Evolutionary conservation across 2,329 filamentous ascomycete genomes (phyloP), one percentile per base, ranked within the genome.

Genomic region (Scedosporium boydii): DNA sequence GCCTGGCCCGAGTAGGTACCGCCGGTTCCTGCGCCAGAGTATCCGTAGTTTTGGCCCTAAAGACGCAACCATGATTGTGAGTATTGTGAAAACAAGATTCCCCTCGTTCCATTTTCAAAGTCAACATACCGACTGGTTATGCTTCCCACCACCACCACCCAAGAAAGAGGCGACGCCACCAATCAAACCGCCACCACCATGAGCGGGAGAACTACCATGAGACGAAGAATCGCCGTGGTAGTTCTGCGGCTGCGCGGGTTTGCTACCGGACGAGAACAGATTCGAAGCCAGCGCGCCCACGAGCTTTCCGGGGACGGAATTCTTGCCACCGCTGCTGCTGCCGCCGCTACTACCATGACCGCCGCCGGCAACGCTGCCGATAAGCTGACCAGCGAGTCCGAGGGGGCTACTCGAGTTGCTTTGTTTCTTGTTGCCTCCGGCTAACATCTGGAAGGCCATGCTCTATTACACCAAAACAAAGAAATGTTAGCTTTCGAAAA

Each of bases 1-100:
- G 86, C 84, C 63, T 82, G 78, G 62, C 86, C 87, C 64, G 77
- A 80, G 71, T 89, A 90, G 44, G 79, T 78, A 55, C 82, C 81
- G 65, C 79, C 71, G 53, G 81, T 76, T 53, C 80, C 80, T 3
- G 78, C 72, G 68, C 82, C 82, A 23, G 83, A 84, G 71, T 88
- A 88, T 38, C 86, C 87, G 70, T 83, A 90, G 69, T 81, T 83
- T 66, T 85, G 80, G 64, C 76, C 76, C 77, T 82, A 65, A 34
- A 34, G 48, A 64, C 61, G 14, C 51, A 26, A 26, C 23, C 18
- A 6, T 27, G 29, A 21, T 3, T 7, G 53, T 57, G 14, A 58
- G 56, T 27, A 9, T n/a, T 21, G 16, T 2, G 7, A 16, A 14
- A 9, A 58, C 16, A 18, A n/a, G 16, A n/a, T 41, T 2, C 9